A percentile compares a stretch with the other conserved stretches of the same genome.
These are phyloP conservation scores for Acanthamoeba royreba DNA, from an alignment of 208 protist species.

Conservation along the genomic window DNA sequence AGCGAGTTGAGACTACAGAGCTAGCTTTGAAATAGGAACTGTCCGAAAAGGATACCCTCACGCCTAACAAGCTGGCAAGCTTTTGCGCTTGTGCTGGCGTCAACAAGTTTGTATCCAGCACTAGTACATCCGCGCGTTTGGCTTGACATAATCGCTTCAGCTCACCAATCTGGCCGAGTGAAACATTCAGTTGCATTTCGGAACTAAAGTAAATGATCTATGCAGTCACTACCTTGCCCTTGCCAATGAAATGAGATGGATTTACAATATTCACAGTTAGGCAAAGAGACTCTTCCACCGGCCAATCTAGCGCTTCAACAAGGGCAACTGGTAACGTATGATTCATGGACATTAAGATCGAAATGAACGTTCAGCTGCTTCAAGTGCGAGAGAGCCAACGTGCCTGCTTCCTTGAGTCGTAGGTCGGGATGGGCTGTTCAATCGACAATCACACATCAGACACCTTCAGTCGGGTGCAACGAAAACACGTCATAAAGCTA, in stretches of 20 bases:
- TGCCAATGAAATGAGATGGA: constrained; percentile 20
- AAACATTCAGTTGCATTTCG: neutral
- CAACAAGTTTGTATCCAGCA: neutral
- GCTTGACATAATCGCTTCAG: neutral
- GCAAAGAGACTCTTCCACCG: neutral
- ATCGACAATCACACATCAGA: neutral
- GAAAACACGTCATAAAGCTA: neutral
- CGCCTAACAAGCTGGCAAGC: neutral
- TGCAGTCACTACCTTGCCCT: neutral
- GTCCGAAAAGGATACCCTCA: neutral
- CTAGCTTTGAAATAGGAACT: too few relatives aligned
- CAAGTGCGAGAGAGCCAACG: neutral
- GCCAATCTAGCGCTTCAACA: neutral
- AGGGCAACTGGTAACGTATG: neutral
- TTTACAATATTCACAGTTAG: constrained; percentile 14
- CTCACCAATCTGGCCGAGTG: neutral
- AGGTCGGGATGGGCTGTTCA: neutral
- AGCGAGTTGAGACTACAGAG: too few relatives aligned
- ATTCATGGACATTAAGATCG: neutral
- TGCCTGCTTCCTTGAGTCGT: constrained; percentile 1
- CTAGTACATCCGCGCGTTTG: neutral
- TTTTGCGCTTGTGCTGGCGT: neutral
- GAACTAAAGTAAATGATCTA: neutral
- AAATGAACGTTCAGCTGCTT: neutral
- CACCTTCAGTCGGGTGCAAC: neutral